Evolutionary conservation across 2,329 filamentous ascomycete species (phyloP).

Genomic region (Aspergillus fumigatiaffinis): DNA sequence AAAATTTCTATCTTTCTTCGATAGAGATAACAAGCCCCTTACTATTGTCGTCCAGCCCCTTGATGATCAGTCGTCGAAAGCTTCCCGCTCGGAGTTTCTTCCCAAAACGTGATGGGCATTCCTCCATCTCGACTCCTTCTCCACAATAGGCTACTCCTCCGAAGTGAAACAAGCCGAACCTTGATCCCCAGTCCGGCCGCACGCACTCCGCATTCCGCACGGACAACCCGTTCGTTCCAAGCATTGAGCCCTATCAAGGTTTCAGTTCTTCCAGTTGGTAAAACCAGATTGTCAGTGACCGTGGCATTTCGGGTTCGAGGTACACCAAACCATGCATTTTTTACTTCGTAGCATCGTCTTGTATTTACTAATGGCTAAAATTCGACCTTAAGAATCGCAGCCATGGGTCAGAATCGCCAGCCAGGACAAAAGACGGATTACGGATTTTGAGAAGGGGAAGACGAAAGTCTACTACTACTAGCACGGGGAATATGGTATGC

Average conservation of each 20-base stretch:
- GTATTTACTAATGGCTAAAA: too few relatives aligned
- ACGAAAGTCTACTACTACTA: conserved; percentile 43
- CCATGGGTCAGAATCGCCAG: conserved; percentile 42
- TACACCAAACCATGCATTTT: too few relatives aligned
- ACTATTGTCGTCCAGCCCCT: too few relatives aligned
- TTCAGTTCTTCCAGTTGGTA: too few relatives aligned
- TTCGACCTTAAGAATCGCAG: conserved; percentile 26
- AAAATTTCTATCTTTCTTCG: too few relatives aligned
- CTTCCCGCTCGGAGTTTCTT: too few relatives aligned
- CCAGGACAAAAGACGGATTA: conserved; percentile 38
- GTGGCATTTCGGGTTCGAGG: too few relatives aligned
- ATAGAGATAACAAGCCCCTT: too few relatives aligned
- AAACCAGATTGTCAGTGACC: too few relatives aligned
- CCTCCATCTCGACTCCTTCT: too few relatives aligned
- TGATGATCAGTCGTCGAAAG: background rate
- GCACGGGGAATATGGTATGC: conserved; percentile 49
- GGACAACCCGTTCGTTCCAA: background rate
- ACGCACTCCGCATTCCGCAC: background rate
- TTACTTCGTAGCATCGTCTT: background rate
- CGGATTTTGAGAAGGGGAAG: conserved; percentile 39
- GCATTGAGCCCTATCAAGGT: background rate
- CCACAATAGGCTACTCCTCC: background rate
- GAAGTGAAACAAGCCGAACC: background rate
- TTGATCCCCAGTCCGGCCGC: background rate
- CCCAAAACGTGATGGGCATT: too few relatives aligned